Conservation (phyloP, 805 yeast species). For the Candida saitoana region DNA sequence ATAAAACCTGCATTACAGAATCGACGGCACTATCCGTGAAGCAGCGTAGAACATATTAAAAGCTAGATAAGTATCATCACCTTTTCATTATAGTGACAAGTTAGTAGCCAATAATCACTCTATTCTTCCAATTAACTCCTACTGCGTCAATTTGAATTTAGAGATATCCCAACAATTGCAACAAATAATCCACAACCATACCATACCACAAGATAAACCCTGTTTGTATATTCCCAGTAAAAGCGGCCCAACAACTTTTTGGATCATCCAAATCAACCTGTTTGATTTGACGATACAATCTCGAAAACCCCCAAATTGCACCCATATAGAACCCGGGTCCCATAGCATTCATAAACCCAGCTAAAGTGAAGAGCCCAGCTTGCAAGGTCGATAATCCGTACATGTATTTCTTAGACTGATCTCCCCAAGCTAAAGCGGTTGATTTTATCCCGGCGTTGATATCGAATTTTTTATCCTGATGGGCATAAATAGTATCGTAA, state of each 20-base stretch:
- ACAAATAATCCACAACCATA: constrained; percentile 59
- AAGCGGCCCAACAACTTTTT: constrained; percentile 75
- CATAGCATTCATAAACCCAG: constrained; percentile 74
- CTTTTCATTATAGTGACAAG: too few relatives aligned
- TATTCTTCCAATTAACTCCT: too few relatives aligned
- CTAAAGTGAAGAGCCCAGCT: constrained; percentile 54
- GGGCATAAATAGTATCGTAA: constrained; percentile 95
- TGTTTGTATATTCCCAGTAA: constrained; percentile 71
- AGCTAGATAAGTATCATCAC: too few relatives aligned
- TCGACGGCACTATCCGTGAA: too few relatives aligned
- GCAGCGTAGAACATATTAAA: too few relatives aligned
- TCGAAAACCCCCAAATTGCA: constrained; percentile 61
- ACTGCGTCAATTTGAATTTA: too few relatives aligned
- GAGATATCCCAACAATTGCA: constrained; percentile 45
- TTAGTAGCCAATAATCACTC: too few relatives aligned
- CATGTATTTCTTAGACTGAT: constrained; percentile 65
- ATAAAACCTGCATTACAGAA: too few relatives aligned
- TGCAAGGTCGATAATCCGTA: constrained; percentile 65
- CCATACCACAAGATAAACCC: constrained; percentile 68
- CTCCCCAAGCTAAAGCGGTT: constrained; percentile 94
- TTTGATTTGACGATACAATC: constrained; percentile 65
- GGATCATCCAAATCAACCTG: constrained; percentile 79
- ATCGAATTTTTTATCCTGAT: constrained; percentile 91
- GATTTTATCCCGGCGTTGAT: constrained; percentile 88
- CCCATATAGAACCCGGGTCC: constrained; percentile 82